Percentiles rank a stretch among this genome's conserved stretches.
These are phyloP conservation scores for Lavandula angustifolia DNA, from an alignment of 257 asterid species.

Conservation along the genomic window DNA sequence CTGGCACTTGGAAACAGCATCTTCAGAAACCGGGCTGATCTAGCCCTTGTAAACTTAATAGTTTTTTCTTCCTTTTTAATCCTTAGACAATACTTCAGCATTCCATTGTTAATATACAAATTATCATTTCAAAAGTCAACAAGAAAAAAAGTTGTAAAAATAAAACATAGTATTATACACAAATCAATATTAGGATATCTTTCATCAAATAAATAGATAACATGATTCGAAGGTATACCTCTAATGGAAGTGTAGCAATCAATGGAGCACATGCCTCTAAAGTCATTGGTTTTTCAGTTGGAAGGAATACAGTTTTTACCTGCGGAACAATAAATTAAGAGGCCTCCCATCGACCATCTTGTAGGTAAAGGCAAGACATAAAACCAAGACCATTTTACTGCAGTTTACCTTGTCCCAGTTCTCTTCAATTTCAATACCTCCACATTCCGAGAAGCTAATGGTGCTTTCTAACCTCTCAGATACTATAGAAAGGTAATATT, in stretches of 20 bases:
- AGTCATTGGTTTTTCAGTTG: conserved; percentile 74
- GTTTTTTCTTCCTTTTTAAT: not conserved
- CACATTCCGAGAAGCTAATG: conserved; percentile 93
- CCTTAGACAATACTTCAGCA: not conserved
- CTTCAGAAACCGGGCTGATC: not conserved
- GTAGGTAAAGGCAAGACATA: not conserved
- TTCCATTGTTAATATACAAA: not conserved
- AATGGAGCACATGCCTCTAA: conserved; percentile 87
- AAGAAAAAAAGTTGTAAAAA: not conserved
- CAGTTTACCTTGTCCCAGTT: conserved; percentile 88
- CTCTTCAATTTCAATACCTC: conserved; percentile 94
- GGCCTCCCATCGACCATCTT: not conserved
- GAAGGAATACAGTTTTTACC: conserved; percentile 82
- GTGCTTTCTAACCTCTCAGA: conserved; percentile 88
- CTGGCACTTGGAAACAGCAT: not conserved
- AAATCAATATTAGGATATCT: conserved; percentile 8
- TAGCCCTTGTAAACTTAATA: not conserved
- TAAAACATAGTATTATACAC: not conserved
- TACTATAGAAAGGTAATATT: conserved; percentile 74
- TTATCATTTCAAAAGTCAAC: not conserved
- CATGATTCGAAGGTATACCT: conserved; percentile 46
- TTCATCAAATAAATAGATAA: conserved; percentile 11
- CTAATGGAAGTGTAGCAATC: conserved; percentile 88
- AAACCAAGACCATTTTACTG: conserved; percentile 19
- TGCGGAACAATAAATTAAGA: conserved; percentile 34